A percentile compares a stretch with the other conserved stretches of the same genome.
Conservation (phyloP, 345 rosid genomes). For the Streptanthus diversifolius region DNA sequence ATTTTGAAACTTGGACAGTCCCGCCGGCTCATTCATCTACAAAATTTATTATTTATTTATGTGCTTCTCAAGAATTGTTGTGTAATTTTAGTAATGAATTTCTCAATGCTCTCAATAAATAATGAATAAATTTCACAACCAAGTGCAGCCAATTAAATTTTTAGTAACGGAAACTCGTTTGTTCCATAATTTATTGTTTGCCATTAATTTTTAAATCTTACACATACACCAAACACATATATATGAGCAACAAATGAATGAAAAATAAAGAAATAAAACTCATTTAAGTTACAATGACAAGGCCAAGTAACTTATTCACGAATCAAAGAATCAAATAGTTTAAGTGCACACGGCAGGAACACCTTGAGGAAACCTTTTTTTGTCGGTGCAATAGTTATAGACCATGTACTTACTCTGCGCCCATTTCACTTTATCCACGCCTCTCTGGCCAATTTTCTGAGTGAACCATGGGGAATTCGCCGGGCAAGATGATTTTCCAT, state of each 20-base stretch:
- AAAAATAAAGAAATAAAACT: background rate
- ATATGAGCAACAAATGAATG: slow-evolving; percentile 5
- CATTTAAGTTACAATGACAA: slow-evolving; percentile 13
- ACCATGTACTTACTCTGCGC: slow-evolving; percentile 36
- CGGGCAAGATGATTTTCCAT: slow-evolving; percentile 37
- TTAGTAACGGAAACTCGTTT: background rate
- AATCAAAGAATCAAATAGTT: slow-evolving; percentile 16
- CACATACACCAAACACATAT: background rate
- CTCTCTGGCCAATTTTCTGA: slow-evolving; percentile 15
- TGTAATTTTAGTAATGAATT: background rate
- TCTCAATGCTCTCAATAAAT: background rate
- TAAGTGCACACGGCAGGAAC: slow-evolving; percentile 33
- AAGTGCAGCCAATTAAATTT: background rate
- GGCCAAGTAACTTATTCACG: background rate
- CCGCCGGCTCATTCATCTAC: background rate
- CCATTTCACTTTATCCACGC: slow-evolving; percentile 11
- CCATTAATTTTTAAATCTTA: background rate
- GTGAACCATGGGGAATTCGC: slow-evolving; percentile 22
- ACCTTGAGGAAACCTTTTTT: slow-evolving; percentile 35
- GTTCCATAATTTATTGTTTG: background rate
- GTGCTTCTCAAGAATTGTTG: background rate
- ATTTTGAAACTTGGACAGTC: background rate
- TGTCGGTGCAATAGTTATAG: slow-evolving; percentile 36
- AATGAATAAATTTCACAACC: background rate
- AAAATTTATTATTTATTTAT: background rate